phyloP scores from a whole-genome alignment of 768 basidiomycete species.

The Ramaria sp. region DNA sequence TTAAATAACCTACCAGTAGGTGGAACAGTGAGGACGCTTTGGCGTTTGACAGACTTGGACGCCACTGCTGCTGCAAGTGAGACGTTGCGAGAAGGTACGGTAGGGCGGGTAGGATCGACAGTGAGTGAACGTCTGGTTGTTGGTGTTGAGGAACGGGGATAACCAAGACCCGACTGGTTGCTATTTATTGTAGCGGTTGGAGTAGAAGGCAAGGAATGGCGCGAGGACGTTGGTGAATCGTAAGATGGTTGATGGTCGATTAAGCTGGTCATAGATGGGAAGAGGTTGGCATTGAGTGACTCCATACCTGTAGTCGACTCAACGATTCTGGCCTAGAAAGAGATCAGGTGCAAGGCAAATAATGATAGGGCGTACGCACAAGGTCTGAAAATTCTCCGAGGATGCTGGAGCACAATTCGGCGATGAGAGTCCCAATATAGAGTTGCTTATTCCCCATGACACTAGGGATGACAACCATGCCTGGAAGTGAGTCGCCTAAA shows the following conservation, averaged over 20 bases:
- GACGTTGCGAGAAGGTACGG: slow-evolving; percentile 35
- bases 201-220: slow-evolving; percentile 31
- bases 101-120: slow-evolving; percentile 21
- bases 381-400: slow-evolving; percentile 76
- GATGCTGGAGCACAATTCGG: slow-evolving; percentile 81
- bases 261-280: slow-evolving; percentile 21
- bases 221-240: slow-evolving; percentile 2
- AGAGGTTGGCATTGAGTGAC: slow-evolving; percentile 37
- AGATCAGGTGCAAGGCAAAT: not conserved
- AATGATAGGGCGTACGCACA: slow-evolving; percentile 37
- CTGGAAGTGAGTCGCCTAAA: slow-evolving; percentile 43
- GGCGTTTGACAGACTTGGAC: slow-evolving; percentile 38
- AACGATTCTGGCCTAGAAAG: slow-evolving; percentile 53
- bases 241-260: slow-evolving; percentile 3
- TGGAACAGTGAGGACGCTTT: slow-evolving; percentile 50
- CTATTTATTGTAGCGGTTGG: slow-evolving; percentile 27
- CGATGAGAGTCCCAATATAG: slow-evolving; percentile 81
- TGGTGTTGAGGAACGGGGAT: slow-evolving; percentile 19
- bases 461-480: slow-evolving; percentile 69
- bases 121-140: slow-evolving; percentile 43
- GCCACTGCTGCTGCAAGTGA: slow-evolving; percentile 31
- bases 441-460: slow-evolving; percentile 82
- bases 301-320: slow-evolving; percentile 83
- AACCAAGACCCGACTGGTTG: slow-evolving; percentile 44
- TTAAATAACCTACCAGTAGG: slow-evolving; percentile 82